Evolutionary conservation across 768 basidiomycete species (phyloP), one percentile per base, ranked within the genome.

Genomic region (Leccinum rimulosum): DNA sequence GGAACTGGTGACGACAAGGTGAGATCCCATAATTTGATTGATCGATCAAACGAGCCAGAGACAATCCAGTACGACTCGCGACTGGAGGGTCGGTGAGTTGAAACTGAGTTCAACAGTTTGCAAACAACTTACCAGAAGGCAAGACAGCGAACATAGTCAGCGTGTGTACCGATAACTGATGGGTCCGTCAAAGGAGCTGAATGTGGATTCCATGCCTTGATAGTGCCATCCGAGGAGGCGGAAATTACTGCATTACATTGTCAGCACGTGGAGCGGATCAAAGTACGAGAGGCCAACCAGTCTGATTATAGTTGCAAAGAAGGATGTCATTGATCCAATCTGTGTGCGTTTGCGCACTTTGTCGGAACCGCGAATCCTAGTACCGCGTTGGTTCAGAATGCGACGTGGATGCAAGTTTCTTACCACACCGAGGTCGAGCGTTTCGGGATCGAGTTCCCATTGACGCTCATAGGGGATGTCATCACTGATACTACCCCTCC

Each of bases 281-380:
- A 28, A 19, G 47, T 15, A 60, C 48, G 35, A 40, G 22, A 19
- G 48, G 74, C 85, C 48, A 52, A 88, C 91, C 77, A 3, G 90
- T 97, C 70, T 95, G 95, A 64, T 97, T 94, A 61, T 86, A 81
- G 69, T 98, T 95, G 75, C 92, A 95, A 17, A 99, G 80, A 3
- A 94, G 69, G 50, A 98, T 84, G 66, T 98, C 96, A 69, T 97
- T 99, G 36, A 98, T 85, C 96, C 96, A 99, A 74, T 98, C 95
- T 1, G 87, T 87, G 71, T 98, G 95, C 6, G 85, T 82, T 70
- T 98, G 95, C 9, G 88, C 86, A 58, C 87, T 89, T 71, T 98
- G 95, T 31, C 96, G 83, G 70, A 97, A 98, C 22, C 80, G 78
- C 28, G 85, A 81, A 27, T 74, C 73, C 83, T 86, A 62, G 59